Evolutionary conservation across 495 filamentous ascomycete species (phyloP).

Genomic region (Neurospora sp.): DNA sequence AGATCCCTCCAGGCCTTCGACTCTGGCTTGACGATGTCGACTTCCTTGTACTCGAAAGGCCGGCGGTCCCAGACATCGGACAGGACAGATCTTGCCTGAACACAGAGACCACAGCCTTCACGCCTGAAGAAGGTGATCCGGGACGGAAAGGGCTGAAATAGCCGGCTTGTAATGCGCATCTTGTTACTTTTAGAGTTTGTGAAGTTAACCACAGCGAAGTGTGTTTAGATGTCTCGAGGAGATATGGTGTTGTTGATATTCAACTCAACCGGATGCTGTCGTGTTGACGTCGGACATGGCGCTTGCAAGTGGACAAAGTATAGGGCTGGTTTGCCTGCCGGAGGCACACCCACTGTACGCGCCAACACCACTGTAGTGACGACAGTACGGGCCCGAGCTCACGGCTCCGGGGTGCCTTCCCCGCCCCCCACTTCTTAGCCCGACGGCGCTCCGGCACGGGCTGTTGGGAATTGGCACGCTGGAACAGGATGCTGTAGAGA

Average conservation of each 20-base stretch:
- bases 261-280: not conserved
- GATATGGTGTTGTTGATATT: not conserved
- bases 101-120: conserved; percentile 67
- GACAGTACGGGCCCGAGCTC: not conserved
- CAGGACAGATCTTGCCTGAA: conserved; percentile 63
- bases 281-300: not conserved
- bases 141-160: conserved; percentile 41
- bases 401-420: not conserved
- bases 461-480: not conserved
- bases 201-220: not conserved
- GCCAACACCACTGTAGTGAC: not conserved
- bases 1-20: conserved; percentile 62
- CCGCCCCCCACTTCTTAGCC: not conserved
- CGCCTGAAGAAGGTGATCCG: conserved; percentile 79
- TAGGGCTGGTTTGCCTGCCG: not conserved
- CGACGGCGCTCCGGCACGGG: not conserved
- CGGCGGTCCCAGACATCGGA: conserved; percentile 55
- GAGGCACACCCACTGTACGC: not conserved
- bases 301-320: not conserved
- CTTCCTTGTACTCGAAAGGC: conserved; percentile 66
- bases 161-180: conserved; percentile 31
- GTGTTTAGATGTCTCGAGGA: not conserved
- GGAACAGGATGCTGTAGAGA: not conserved
- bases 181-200: not conserved
- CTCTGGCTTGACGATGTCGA: conserved; percentile 62